Evolutionary conservation across 2,329 filamentous ascomycete genomes (phyloP), one percentile per base, ranked within the genome.

Genomic region (Penicillium frequentans): DNA sequence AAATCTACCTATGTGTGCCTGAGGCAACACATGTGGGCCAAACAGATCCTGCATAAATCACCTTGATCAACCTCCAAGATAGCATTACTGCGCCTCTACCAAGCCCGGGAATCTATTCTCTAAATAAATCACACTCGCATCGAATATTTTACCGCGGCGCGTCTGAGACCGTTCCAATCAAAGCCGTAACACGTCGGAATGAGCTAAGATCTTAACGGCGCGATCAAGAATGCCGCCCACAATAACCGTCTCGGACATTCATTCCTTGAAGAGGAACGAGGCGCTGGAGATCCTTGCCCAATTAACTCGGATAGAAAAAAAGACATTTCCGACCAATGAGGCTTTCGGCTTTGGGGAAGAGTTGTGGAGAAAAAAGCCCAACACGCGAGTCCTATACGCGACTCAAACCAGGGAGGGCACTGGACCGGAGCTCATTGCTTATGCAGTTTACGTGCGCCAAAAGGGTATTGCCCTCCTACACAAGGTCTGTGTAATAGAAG

Each of bases 271-370:
- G 49, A 70, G 68, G 60, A 62, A 64, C 48, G 64, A 75, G 54
- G 73, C 74, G 49, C 60, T 71, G 11, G 67, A 72, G 52, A 71
- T 73, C 64, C 69, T 77, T 57, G 57, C 64, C 44, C 70, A 68
- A 52, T 72, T 75, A 57, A 58, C 72, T 57, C 72, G 72, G 58
- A 66, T 80, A 39, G 81, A 83, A 59, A 80, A 77, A 65, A 82
- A 79, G 62, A 75, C 74, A 44, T 83, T 84, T 59, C 78, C 82
- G 1, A 68, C 78, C 37, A 81, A 76, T 62, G 81, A 84, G 68
- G 74, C 73, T n/a, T 78, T 82, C 59, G 66, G 76, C 42, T 82
- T 83, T 60, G 71, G 72, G 26, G 66, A 72, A 11, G 79, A 81
- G 54, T 67, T 82, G 16, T 75, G 70, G 70, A 68, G 67, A 53